Base-by-base conservation (phyloP, 2,329 filamentous ascomycete species). In the Parafenestella ontariensis region DNA sequence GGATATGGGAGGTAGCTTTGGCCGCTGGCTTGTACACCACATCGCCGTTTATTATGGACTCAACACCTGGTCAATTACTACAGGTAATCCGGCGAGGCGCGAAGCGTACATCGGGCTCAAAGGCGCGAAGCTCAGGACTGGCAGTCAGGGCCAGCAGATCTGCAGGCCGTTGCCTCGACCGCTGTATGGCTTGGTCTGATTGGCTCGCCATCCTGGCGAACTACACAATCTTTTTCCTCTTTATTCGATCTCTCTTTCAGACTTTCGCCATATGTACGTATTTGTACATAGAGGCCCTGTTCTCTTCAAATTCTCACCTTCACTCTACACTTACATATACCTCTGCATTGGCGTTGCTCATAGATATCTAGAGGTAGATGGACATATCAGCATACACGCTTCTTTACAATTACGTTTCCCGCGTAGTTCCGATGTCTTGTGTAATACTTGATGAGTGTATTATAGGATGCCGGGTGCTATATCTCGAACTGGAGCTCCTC, bases 1-100 rank as follows among this genome's bases (percentile, higher is more conserved):
- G 52, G 92, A 93, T 66, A 87, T 88, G 56, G 85, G 87, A 7
- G 90, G 90, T 45, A 85, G 89, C 3, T 97, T 96, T 79, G 92
- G 91, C 63, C 90, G 94, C 60, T 98, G 93, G 90, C 85, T 98
- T 49, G 91, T 96, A 1, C 93, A 98, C 76, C 90, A 91, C 53
- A 93, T 98, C 59, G 94, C 91, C 9, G 86, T 89, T 36, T 98
- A 98, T 75, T 98, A 98, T 72, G 93, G 92, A 40, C 83, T 97
- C 52, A 85, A 87, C 56, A 96, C 93, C 18, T 92, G 88, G 79
- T 93, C 90, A 4, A 85, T 94, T 55, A 89, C 89, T 0, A 83
- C 89, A 1, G 87, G 87, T 28, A 82, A 87, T 61, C 89, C 91
- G 2, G 84, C 87, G 13, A 85, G 88, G 47, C 85, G 91, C 46